Base-by-base conservation (phyloP, 352 stramenopile species). In the Paralagenidium karlingii region DNA sequence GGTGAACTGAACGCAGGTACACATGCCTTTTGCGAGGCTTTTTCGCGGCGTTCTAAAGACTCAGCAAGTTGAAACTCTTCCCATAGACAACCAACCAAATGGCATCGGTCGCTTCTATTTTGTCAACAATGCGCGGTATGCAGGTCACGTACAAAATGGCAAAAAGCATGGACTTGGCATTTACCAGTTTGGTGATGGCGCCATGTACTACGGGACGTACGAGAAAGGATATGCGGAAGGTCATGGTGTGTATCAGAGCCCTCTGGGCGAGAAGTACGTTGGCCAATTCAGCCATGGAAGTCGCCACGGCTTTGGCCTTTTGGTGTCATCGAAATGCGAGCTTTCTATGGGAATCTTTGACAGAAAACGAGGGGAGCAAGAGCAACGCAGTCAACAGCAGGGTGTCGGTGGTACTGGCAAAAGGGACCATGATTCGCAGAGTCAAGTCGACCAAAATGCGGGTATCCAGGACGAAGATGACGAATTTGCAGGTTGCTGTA, bases 161-260 rank as follows among this genome's bases (percentile, higher is more conserved):
- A 58, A 51, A 34, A 68, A 62, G 34, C 36, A 61, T 21, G 64
- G 62, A 12, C 40, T 53, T 8, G 68, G 68, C n/a, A 60, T 78
- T 8, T 51, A 65, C 25, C 31, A 63, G 22, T 34, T 58, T 24
- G 39, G 45, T 6, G 78, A 70, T 22, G 65, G 65, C 8, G 43
- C 58, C 2, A 37, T 40, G 12, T 82, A 63, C 32, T 59, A 53
- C 0, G 68, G 66, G 1, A 53, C 63, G 15, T 75, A 74, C 33
- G 19, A 18, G 0, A 20, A 51, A 11, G 56, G 49, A 1, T 36
- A 55, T 15, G 20, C 47, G 4, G 49, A 38, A 19, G 68, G 66
- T 2, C 60, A 71, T 24, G 68, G 66, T 5, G 49, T 78, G 5
- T 59, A 75, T 29, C 44, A 57, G 1, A 70, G 59, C 21, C 46